Conservation (phyloP, 257 asterid genomes). For the Primulina eburnea region DNA sequence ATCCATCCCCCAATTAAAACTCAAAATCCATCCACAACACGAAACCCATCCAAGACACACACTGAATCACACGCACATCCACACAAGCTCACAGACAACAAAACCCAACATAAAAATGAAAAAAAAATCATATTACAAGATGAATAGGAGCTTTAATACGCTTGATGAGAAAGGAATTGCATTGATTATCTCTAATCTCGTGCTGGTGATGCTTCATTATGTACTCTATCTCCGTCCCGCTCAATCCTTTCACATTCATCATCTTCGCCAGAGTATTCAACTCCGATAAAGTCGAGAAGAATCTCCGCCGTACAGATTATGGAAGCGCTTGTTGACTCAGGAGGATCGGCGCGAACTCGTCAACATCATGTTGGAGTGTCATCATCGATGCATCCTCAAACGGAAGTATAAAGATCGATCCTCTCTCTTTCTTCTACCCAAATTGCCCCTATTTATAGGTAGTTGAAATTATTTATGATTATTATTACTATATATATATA, state of each 20-base stretch:
- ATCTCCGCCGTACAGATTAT: neutral
- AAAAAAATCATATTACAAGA: constrained; percentile 40
- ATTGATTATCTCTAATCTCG: constrained; percentile 54
- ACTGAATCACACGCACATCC: neutral
- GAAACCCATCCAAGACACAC: neutral
- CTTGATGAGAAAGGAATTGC: constrained; percentile 61
- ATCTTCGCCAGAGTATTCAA: constrained; percentile 11
- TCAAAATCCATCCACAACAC: constrained; percentile 8
- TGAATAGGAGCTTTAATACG: constrained; percentile 70
- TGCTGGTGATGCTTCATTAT: constrained; percentile 57
- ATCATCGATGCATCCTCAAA: neutral
- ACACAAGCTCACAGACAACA: neutral
- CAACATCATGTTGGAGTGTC: constrained; percentile 21
- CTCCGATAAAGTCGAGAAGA: constrained; percentile 23
- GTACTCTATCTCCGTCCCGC: constrained; percentile 47
- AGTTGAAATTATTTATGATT: too few species aligned
- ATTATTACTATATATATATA: too few species aligned
- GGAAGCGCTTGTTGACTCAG: constrained; percentile 29
- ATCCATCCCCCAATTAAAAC: neutral
- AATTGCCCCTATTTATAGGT: neutral
- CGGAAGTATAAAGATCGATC: neutral
- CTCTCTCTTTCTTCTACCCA: neutral
- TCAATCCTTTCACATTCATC: constrained; percentile 47
- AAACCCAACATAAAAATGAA: neutral
- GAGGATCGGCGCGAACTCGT: constrained; percentile 20